These are phyloP conservation scores for Akanthomyces dipterigenus DNA, from an alignment of 2,329 filamentous ascomycete genomes.

Conservation along the genomic window DNA sequence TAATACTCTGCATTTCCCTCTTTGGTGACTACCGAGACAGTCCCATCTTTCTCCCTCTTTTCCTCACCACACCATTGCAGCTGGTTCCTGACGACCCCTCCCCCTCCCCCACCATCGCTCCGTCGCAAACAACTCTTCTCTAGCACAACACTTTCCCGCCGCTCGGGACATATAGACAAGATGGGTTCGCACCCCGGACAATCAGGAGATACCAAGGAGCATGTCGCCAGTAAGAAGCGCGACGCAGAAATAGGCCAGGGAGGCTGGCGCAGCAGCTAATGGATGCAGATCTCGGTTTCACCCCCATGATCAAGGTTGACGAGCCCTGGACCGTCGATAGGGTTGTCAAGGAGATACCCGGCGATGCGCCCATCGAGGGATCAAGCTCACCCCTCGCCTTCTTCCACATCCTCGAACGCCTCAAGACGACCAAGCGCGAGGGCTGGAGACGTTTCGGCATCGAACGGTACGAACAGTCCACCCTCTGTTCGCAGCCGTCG, in stretches of 20 bases:
- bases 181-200: constrained; percentile 25
- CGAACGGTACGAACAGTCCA: constrained; percentile 33
- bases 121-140: background rate
- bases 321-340: constrained; percentile 51
- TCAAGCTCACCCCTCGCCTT: constrained; percentile 75
- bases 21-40: background rate
- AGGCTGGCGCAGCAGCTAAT: background rate
- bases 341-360: constrained; percentile 58
- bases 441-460: constrained; percentile 91
- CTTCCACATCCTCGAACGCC: constrained; percentile 86
- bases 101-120: constrained; percentile 11
- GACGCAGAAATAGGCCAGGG: background rate
- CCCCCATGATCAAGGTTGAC: constrained; percentile 31
- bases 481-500: too few relatives aligned
- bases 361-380: constrained; percentile 46
- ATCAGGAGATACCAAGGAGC: constrained; percentile 15
- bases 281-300: constrained; percentile 26
- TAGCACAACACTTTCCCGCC: background rate
- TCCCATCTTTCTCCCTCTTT: background rate
- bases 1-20: background rate
- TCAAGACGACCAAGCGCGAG: constrained; percentile 95
- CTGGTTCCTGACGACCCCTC: background rate
- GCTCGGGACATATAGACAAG: background rate
- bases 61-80: background rate
- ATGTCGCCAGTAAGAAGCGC: constrained; percentile 21